phyloP scores from a whole-genome alignment of 2,329 filamentous ascomycete species.

The Aspergillus sclerotialis region DNA sequence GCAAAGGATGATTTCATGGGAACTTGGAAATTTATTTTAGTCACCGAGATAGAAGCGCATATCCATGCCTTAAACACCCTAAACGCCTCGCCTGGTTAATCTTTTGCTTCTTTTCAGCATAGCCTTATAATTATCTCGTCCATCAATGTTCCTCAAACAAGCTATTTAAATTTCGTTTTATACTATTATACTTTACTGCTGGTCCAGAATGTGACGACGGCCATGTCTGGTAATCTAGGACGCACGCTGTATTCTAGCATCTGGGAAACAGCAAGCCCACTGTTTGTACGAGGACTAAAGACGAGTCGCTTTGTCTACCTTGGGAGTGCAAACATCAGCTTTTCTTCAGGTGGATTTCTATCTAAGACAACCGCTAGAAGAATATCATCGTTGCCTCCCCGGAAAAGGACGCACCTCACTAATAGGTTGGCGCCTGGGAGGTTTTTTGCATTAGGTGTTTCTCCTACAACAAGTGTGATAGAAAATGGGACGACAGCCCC shows the following conservation, averaged over 20 bases:
- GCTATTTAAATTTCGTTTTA: background rate
- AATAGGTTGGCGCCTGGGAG: constrained; percentile 51
- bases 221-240: constrained; percentile 42
- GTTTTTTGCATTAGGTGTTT: constrained; percentile 45
- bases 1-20: constrained; percentile 25
- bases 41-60: background rate
- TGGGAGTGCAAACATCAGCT: constrained; percentile 8
- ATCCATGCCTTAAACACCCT: background rate
- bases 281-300: constrained; percentile 21
- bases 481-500: constrained; percentile 24
- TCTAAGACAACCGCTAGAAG: constrained; percentile 10
- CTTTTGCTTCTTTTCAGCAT: background rate
- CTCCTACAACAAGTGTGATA: constrained; percentile 24
- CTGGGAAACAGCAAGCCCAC: constrained; percentile 30
- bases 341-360: constrained; percentile 9
- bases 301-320: constrained; percentile 16
- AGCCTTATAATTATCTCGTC: background rate
- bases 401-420: constrained; percentile 35
- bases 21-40: constrained; percentile 9
- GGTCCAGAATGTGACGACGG: constrained; percentile 38
- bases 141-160: no score
- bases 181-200: constrained; percentile 11
- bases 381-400: constrained; percentile 15
- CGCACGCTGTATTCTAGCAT: constrained; percentile 41
- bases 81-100: background rate